Evolutionary conservation across 176 grass and related monocot species (phyloP).

Genomic region (Elaeis guineensis): DNA sequence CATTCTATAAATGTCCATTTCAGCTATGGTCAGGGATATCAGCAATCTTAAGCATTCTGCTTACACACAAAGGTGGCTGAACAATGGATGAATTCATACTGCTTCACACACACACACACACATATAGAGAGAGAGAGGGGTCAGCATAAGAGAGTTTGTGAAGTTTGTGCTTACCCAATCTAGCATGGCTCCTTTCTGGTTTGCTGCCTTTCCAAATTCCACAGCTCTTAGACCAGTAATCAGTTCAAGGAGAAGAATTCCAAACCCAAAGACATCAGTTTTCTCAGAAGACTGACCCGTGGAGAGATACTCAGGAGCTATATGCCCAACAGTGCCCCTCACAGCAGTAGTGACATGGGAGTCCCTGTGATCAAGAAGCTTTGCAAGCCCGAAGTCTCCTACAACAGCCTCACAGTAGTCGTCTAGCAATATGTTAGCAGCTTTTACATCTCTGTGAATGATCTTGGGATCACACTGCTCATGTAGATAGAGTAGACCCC

Average conservation of each 20-base stretch:
- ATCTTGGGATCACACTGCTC: slow-evolving; percentile 95
- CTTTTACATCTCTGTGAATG: slow-evolving; percentile 84
- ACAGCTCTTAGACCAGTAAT: slow-evolving; percentile 70
- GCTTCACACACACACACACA: no score
- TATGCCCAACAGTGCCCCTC: slow-evolving; percentile 73
- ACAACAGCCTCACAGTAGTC: slow-evolving; percentile 61
- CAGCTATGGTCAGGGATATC: no score
- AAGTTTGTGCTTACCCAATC: slow-evolving; percentile 62
- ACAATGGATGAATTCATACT: no score
- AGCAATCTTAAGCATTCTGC: no score
- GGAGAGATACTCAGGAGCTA: slow-evolving; percentile 83
- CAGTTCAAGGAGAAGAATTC: slow-evolving; percentile 69
- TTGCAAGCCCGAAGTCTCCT: slow-evolving; percentile 82
- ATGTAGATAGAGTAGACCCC: slow-evolving; percentile 75
- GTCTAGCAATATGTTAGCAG: slow-evolving; percentile 75
- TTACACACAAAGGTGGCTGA: no score
- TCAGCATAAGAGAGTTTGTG: no score
- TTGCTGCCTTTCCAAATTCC: slow-evolving; percentile 71
- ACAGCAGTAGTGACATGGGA: slow-evolving; percentile 85
- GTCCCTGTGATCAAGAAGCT: slow-evolving; percentile 71
- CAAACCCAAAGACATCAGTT: slow-evolving; percentile 83
- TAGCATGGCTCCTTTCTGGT: slow-evolving; percentile 85
- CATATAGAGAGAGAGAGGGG: no score
- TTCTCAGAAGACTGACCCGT: slow-evolving; percentile 88
- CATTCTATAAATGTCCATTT: no score